phyloP scores from a whole-genome alignment of 345 rosid genomes.

The Arabis hirsuta region DNA sequence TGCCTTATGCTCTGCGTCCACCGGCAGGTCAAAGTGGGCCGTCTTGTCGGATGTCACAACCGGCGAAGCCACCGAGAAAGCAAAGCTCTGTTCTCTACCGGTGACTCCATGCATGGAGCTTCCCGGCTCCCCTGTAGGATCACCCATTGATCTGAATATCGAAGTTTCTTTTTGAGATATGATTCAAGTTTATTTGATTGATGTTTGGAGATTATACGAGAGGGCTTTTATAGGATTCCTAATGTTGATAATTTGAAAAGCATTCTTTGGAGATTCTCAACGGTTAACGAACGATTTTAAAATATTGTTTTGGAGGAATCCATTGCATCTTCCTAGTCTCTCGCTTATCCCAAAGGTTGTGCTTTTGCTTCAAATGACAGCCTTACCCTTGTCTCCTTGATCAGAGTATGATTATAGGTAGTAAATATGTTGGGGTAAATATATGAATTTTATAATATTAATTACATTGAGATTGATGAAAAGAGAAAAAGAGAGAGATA shows the following conservation, averaged over 20 bases:
- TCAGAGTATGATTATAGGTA: no score
- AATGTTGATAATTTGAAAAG: constrained; percentile 24
- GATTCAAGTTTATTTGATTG: constrained; percentile 14
- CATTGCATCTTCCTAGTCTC: constrained; percentile 30
- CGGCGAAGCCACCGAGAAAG: constrained; percentile 64
- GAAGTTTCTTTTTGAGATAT: not conserved
- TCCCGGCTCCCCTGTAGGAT: constrained; percentile 51
- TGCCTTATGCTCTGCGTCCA: constrained; percentile 76
- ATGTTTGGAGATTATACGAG: not conserved
- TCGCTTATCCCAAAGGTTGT: constrained; percentile 42
- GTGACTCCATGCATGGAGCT: constrained; percentile 80
- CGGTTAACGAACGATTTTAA: constrained; percentile 20
- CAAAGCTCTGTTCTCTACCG: constrained; percentile 61
- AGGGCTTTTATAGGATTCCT: constrained; percentile 32
- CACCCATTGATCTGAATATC: constrained; percentile 19
- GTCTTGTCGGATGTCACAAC: constrained; percentile 51
- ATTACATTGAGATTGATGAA: no score
- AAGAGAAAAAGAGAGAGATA: no score
- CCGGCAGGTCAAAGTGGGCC: constrained; percentile 63
- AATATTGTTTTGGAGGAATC: constrained; percentile 17
- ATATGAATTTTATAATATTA: no score
- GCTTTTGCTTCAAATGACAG: not conserved
- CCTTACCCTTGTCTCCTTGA: constrained; percentile 12
- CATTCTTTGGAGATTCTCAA: constrained; percentile 43
- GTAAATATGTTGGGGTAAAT: no score